A percentile compares a stretch with the other conserved stretches of the same genome.
phyloP scores from a whole-genome alignment of 352 stramenopile species.

The Phytophthora quininea region DNA sequence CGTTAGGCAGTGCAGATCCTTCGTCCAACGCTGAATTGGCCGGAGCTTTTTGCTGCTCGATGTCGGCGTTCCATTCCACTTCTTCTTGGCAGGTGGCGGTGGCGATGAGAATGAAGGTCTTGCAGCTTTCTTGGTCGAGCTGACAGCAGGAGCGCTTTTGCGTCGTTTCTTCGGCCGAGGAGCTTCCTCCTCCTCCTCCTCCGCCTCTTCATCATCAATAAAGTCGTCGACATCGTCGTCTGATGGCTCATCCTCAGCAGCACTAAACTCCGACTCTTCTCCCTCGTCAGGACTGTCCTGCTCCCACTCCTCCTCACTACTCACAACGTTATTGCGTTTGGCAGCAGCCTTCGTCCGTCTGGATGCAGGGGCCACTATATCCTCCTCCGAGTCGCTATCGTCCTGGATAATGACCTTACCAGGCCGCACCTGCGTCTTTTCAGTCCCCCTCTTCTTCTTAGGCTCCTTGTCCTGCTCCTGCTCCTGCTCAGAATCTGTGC shows the following conservation, averaged over 20 bases:
- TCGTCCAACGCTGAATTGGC: conserved; percentile 19
- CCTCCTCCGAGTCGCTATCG: conserved; percentile 77
- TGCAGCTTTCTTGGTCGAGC: conserved; percentile 30
- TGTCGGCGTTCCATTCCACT: conserved; percentile 20
- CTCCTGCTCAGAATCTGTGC: conserved; percentile 73
- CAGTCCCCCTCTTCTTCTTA: conserved; percentile 41
- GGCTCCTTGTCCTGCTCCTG: conserved; percentile 19
- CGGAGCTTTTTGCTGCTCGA: conserved; percentile 39
- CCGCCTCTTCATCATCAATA: conserved; percentile 32
- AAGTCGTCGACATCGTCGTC: conserved; percentile 54
- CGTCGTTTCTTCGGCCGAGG: conserved; percentile 47
- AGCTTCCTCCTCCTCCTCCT: conserved; percentile 50
- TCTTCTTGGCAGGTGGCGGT: conserved; percentile 33
- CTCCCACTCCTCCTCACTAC: conserved; percentile 61
- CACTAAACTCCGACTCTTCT: conserved; percentile 63
- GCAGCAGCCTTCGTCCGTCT: conserved; percentile 33
- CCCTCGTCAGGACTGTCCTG: conserved; percentile 35
- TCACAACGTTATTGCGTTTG: conserved; percentile 36
- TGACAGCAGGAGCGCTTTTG: conserved; percentile 37
- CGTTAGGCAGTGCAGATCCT: conserved; percentile 27
- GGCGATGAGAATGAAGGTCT: conserved; percentile 50
- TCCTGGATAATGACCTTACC: conserved; percentile 81
- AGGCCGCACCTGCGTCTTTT: conserved; percentile 23
- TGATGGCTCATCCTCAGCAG: conserved; percentile 48
- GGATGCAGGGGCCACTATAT: conserved; percentile 27